Conservation (phyloP, 768 basidiomycete genomes). For the Pleurotus ostreatus region DNA sequence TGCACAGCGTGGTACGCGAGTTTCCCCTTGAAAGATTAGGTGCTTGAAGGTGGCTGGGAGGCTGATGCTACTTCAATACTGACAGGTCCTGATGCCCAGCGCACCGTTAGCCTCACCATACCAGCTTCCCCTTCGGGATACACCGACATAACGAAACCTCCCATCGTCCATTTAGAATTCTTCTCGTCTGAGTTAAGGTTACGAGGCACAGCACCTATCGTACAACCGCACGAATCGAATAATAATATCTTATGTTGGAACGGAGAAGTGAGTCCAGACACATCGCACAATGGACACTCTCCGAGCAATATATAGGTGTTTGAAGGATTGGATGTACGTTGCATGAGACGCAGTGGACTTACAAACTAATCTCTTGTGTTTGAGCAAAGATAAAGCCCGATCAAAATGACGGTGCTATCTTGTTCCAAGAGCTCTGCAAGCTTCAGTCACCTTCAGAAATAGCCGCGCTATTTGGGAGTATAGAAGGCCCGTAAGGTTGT, state of each 20-base stretch:
- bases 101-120: conserved; percentile 20
- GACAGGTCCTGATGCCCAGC: conserved; percentile 66
- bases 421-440: conserved; percentile 32
- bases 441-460: conserved; percentile 37
- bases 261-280: conserved; percentile 56
- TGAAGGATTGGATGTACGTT: conserved; percentile 68
- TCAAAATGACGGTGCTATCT: conserved; percentile 72
- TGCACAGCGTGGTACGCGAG: conserved; percentile 49
- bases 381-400: conserved; percentile 42
- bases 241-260: conserved; percentile 80
- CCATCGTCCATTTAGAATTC: conserved; percentile 39
- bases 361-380: not conserved
- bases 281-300: not conserved
- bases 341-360: not conserved
- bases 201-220: conserved; percentile 51
- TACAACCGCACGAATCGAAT: conserved; percentile 63
- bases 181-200: conserved; percentile 76
- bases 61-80: conserved; percentile 1
- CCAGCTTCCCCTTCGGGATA: conserved; percentile 3
- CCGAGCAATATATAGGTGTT: conserved; percentile 44
- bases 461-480: conserved; percentile 43
- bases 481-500: conserved; percentile 79
- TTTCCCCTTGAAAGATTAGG: conserved; percentile 1
- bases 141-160: not conserved
- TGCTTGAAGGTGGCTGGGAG: not conserved